Conservation (phyloP, 805 yeast genomes). For the Monosporozyma aerobia region DNA sequence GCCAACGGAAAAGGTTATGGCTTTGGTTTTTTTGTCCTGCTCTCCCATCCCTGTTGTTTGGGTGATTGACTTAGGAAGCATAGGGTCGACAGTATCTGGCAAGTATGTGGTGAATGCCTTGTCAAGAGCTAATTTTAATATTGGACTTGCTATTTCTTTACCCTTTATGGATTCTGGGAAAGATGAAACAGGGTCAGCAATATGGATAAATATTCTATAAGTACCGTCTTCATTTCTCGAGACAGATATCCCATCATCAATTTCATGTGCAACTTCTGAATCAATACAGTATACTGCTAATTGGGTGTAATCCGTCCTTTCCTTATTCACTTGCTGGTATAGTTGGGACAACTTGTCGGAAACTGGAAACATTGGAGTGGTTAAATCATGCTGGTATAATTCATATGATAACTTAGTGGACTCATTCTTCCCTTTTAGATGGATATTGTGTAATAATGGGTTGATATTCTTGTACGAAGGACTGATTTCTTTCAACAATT, state of each 20-base stretch:
- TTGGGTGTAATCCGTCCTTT: slow-evolving; percentile 35
- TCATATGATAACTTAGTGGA: slow-evolving; percentile 31
- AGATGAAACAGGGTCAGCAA: slow-evolving; percentile 81
- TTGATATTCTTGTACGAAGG: slow-evolving; percentile 5
- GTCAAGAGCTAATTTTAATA: slow-evolving; percentile 49
- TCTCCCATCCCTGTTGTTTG: slow-evolving; percentile 44
- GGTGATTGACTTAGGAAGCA: slow-evolving; percentile 58
- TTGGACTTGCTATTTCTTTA: background rate
- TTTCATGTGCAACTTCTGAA: slow-evolving; percentile 68
- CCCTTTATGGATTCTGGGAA: slow-evolving; percentile 26
- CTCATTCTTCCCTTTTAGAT: slow-evolving; percentile 24
- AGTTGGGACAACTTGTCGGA: background rate
- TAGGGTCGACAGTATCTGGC: slow-evolving; percentile 54
- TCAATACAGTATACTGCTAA: slow-evolving; percentile 76
- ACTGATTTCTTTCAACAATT: slow-evolving; percentile 34
- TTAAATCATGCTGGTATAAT: slow-evolving; percentile 6
- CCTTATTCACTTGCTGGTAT: slow-evolving; percentile 3
- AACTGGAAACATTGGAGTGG: background rate
- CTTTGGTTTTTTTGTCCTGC: slow-evolving; percentile 35
- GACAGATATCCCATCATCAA: slow-evolving; percentile 87
- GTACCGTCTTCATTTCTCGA: slow-evolving; percentile 23
- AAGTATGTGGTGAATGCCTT: slow-evolving; percentile 63
- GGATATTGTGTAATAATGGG: slow-evolving; percentile 4
- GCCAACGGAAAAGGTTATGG: slow-evolving; percentile 37
- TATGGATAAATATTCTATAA: slow-evolving; percentile 53